These are phyloP conservation scores for Castanea sativa DNA, from an alignment of 306 rosid species.

Conservation along the genomic window DNA sequence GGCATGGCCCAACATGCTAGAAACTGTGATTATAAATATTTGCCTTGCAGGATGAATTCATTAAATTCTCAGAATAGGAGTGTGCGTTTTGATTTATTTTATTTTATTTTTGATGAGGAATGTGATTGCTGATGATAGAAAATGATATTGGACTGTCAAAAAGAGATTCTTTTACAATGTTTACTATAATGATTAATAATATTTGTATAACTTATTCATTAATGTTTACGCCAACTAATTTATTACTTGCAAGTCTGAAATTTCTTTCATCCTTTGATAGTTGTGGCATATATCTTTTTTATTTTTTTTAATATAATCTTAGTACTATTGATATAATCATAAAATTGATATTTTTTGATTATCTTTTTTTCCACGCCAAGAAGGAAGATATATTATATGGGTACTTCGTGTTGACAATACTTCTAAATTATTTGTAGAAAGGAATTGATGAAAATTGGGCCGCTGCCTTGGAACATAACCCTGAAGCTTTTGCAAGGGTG, in stretches of 20 bases:
- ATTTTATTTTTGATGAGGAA: too few species aligned
- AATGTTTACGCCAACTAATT: not conserved
- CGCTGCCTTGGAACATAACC: conserved; percentile 93
- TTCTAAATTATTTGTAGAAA: conserved; percentile 53
- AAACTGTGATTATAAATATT: not conserved
- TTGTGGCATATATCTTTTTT: not conserved
- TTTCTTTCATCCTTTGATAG: not conserved
- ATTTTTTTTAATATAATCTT: not conserved
- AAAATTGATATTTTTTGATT: not conserved
- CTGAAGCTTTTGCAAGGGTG: conserved; percentile 99
- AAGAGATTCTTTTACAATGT: not conserved
- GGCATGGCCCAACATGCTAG: not conserved
- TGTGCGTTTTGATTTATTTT: not conserved
- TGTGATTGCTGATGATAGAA: not conserved
- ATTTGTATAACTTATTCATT: not conserved
- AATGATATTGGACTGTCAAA: not conserved
- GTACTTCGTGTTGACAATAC: conserved; percentile 3
- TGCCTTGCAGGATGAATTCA: not conserved
- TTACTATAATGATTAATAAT: not conserved
- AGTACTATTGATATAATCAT: not conserved
- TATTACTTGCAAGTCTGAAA: not conserved
- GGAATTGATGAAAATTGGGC: conserved; percentile 99
- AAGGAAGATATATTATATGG: not conserved
- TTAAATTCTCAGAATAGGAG: not conserved
- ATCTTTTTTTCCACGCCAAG: not conserved